Percentiles rank a stretch among this genome's conserved stretches.
Conservation (phyloP, 306 rosid species). For the Trifolium repens region DNA sequence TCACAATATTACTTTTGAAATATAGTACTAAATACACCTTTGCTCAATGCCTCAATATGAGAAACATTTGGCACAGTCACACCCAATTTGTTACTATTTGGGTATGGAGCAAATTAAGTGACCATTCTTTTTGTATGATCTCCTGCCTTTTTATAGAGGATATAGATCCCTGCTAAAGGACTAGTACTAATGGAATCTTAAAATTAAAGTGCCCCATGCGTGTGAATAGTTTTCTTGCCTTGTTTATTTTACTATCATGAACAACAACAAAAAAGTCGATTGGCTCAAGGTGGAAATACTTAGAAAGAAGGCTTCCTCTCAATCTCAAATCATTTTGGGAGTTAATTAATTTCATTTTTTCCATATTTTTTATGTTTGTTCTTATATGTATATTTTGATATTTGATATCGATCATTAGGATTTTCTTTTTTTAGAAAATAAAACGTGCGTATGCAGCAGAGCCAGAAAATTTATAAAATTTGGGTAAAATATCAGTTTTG, state of each 20-base stretch:
- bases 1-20: conserved; percentile 20
- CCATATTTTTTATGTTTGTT: neutral
- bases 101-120: conserved; percentile 35
- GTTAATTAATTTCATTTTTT: neutral
- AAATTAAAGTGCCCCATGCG: conserved; percentile 21
- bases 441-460: no score
- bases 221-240: conserved; percentile 34
- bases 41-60: conserved; percentile 40
- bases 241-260: conserved; percentile 36
- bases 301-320: conserved; percentile 33
- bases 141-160: conserved; percentile 32
- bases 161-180: neutral
- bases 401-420: no score
- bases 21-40: conserved; percentile 26
- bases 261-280: conserved; percentile 42
- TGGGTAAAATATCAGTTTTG: no score
- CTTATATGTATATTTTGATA: neutral
- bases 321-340: conserved; percentile 41
- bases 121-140: conserved; percentile 39
- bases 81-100: conserved; percentile 20
- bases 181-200: conserved; percentile 36
- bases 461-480: no score
- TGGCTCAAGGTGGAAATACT: conserved; percentile 45
- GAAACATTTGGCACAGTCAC: conserved; percentile 45
- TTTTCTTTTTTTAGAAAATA: no score